A percentile compares a stretch with the other conserved stretches of the same genome.
These are phyloP conservation scores for Cenchrus fungigraminus DNA, from an alignment of 176 grass and related monocot genomes.

Conservation along the genomic window DNA sequence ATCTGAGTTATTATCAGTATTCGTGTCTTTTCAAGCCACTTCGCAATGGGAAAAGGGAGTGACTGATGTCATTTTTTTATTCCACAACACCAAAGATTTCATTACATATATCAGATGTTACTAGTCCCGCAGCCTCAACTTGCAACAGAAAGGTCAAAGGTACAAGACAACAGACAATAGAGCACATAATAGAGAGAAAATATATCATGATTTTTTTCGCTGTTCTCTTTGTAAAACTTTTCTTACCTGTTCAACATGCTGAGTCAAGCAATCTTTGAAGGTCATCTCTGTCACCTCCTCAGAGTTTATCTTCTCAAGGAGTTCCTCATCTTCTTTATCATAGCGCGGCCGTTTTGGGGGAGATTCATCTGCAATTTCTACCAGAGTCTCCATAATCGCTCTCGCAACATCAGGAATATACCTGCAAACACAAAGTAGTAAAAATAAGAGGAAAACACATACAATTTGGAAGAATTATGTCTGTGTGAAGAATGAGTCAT, in stretches of 20 bases:
- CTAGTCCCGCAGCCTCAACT: neutral
- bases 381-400: conserved; percentile 90
- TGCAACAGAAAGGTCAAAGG: conserved; percentile 3
- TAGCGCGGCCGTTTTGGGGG: conserved; percentile 57
- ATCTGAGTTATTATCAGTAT: neutral
- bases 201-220: neutral
- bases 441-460: conserved; percentile 7
- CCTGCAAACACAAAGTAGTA: conserved; percentile 48
- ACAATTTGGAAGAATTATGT: neutral
- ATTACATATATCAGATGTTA: neutral
- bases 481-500: neutral
- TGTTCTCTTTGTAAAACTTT: neutral
- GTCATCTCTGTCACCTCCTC: conserved; percentile 81
- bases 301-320: conserved; percentile 76
- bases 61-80: neutral
- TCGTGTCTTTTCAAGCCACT: neutral
- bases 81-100: neutral
- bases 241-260: conserved; percentile 94
- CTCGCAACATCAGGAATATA: conserved; percentile 97
- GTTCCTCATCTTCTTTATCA: conserved; percentile 84
- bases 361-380: conserved; percentile 72
- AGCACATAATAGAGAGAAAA: neutral
- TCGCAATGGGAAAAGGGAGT: conserved; percentile 8
- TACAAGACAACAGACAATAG: neutral
- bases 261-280: conserved; percentile 77